Conservation (phyloP, 345 rosid genomes). For the Murraya koenigii region DNA sequence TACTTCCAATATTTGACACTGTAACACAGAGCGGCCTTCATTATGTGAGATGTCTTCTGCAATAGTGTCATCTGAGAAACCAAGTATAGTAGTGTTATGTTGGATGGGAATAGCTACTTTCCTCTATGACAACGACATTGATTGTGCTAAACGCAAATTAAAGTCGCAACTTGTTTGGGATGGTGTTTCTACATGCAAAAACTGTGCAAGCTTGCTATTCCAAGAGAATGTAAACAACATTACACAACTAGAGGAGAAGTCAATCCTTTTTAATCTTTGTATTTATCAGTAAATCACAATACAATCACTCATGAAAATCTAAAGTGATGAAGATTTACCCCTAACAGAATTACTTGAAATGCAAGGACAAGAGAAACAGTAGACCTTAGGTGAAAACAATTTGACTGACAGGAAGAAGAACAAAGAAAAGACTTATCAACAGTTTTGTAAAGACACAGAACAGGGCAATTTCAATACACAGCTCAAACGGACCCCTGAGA, state of each 20-base stretch:
- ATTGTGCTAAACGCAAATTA: slow-evolving; percentile 6
- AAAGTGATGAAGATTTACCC: neutral
- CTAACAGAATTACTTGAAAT: neutral
- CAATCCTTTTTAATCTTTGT: too few relatives aligned
- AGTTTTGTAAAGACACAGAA: neutral
- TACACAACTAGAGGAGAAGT: neutral
- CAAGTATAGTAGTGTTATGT: neutral
- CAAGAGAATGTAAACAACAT: neutral
- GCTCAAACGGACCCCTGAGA: neutral
- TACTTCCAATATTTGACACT: neutral
- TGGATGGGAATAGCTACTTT: neutral
- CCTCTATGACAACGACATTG: neutral
- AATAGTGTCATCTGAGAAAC: neutral
- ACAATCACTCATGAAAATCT: neutral
- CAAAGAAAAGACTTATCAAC: neutral
- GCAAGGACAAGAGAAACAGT: neutral
- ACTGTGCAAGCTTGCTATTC: neutral
- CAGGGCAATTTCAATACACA: neutral
- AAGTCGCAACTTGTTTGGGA: neutral
- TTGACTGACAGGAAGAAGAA: neutral
- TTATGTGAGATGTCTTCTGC: neutral
- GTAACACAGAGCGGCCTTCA: neutral
- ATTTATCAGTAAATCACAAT: neutral
- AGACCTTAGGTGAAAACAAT: neutral
- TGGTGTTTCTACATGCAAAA: neutral